These are phyloP conservation scores for Umbelopsis sp. DNA, from an alignment of 371 early-diverging fungal genomes.

Conservation along the genomic window DNA sequence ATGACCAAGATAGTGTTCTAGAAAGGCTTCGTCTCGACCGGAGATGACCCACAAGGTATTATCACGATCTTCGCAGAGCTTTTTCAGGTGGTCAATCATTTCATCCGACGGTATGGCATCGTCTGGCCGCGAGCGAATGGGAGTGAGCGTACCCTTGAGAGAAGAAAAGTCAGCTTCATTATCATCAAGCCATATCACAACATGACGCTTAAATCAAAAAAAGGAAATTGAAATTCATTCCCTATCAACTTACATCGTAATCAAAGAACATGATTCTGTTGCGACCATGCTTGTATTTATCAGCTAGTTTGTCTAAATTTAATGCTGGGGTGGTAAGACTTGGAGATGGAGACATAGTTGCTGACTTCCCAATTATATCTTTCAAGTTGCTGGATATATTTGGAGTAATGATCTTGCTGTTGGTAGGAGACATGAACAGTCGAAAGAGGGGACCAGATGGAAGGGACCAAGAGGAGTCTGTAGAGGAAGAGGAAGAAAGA, in stretches of 20 bases:
- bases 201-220: background rate
- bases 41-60: constrained; percentile 93
- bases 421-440: constrained; percentile 12
- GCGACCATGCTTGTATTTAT: constrained; percentile 52
- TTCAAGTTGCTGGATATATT: background rate
- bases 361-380: constrained; percentile 13
- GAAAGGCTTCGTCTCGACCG: constrained; percentile 80
- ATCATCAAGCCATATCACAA: too few species aligned
- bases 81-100: constrained; percentile 60
- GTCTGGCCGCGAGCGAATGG: constrained; percentile 70
- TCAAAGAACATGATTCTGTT: constrained; percentile 84
- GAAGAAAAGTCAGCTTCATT: background rate
- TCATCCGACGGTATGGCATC: constrained; percentile 70
- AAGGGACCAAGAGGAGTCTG: constrained; percentile 4
- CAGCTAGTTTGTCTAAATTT: constrained; percentile 4
- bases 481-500: background rate
- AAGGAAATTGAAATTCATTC: background rate
- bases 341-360: constrained; percentile 1
- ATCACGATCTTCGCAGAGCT: constrained; percentile 68
- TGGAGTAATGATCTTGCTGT: constrained; percentile 9
- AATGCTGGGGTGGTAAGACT: background rate
- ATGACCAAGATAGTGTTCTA: constrained; percentile 84
- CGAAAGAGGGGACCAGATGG: background rate
- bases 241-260: constrained; percentile 69
- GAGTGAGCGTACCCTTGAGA: constrained; percentile 80